Conservation (phyloP, 768 basidiomycete species). For the Xerocomellus intermedius region DNA sequence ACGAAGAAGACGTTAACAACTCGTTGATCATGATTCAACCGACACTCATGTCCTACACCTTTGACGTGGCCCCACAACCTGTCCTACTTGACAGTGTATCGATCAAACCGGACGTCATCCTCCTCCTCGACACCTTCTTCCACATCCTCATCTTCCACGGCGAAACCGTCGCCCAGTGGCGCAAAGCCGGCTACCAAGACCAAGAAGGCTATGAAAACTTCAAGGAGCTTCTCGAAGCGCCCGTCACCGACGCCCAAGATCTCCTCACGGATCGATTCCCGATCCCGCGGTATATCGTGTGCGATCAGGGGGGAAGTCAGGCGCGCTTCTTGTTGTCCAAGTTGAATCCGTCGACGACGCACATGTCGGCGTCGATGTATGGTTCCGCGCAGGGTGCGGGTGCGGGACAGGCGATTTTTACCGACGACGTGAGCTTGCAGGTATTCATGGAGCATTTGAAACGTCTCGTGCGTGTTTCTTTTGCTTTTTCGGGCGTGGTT, state of each 20-base stretch:
- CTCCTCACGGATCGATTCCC: slow-evolving; percentile 94
- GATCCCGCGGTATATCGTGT: slow-evolving; percentile 96
- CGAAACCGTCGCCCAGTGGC: slow-evolving; percentile 94
- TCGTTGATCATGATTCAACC: slow-evolving; percentile 99
- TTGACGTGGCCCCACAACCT: slow-evolving; percentile 88
- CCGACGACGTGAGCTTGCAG: slow-evolving; percentile 96
- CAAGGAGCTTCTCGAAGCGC: slow-evolving; percentile 86
- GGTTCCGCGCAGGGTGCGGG: slow-evolving; percentile 66
- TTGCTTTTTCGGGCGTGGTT: neutral
- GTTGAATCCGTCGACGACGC: slow-evolving; percentile 96
- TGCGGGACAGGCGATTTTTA: slow-evolving; percentile 92
- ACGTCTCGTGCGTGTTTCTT: slow-evolving; percentile 61
- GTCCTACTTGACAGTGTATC: slow-evolving; percentile 96
- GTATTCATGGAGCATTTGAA: slow-evolving; percentile 98
- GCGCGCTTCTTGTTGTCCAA: slow-evolving; percentile 97
- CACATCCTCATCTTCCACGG: slow-evolving; percentile 99
- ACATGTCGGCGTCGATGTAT: slow-evolving; percentile 91
- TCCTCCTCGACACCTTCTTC: slow-evolving; percentile 99
- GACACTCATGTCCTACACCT: slow-evolving; percentile 96
- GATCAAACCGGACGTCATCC: slow-evolving; percentile 94
- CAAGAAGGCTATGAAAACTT: slow-evolving; percentile 99
- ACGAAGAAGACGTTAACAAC: slow-evolving; percentile 98
- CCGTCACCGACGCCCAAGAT: slow-evolving; percentile 92
- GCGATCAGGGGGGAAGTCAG: slow-evolving; percentile 96
- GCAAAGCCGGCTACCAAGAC: slow-evolving; percentile 97